These are phyloP conservation scores for Candolleomyces efflorescens DNA, from an alignment of 768 basidiomycete species.

Conservation along the genomic window DNA sequence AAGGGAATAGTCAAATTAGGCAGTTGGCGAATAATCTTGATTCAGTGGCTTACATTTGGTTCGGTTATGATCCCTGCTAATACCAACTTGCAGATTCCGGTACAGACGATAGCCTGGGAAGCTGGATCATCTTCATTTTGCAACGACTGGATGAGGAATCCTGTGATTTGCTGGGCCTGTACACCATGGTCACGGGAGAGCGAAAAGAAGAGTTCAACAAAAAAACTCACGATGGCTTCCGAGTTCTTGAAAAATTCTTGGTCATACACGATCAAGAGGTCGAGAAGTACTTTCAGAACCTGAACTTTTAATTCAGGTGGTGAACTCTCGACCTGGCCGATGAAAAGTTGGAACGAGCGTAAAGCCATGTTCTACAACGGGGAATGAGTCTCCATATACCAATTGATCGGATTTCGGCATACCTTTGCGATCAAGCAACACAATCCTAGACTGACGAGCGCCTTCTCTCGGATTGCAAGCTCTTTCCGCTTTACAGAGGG, in stretches of 20 bases:
- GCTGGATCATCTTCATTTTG: conserved; percentile 68
- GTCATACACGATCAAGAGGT: conserved; percentile 88
- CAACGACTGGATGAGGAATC: conserved; percentile 44
- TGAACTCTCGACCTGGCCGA: conserved; percentile 73
- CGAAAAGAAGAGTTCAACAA: neutral
- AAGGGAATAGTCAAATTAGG: neutral
- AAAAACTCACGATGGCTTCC: conserved; percentile 36
- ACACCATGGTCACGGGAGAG: neutral
- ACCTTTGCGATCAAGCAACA: conserved; percentile 85
- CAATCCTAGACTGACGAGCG: conserved; percentile 73
- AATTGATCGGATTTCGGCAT: conserved; percentile 3
- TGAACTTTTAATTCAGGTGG: conserved; percentile 74
- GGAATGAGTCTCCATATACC: neutral
- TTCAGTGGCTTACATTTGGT: conserved; percentile 47
- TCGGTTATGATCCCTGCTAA: conserved; percentile 82
- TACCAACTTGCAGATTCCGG: conserved; percentile 87
- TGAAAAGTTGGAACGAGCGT: conserved; percentile 76
- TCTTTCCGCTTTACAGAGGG: conserved; percentile 91
- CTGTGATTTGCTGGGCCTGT: conserved; percentile 38
- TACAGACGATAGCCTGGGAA: conserved; percentile 72
- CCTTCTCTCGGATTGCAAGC: conserved; percentile 72
- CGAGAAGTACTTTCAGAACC: conserved; percentile 84
- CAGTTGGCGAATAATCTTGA: neutral
- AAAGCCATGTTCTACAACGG: conserved; percentile 51
- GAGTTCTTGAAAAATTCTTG: conserved; percentile 61